phyloP scores from a whole-genome alignment of 2,329 filamentous ascomycete genomes.

The Ramichloridium luteum region DNA sequence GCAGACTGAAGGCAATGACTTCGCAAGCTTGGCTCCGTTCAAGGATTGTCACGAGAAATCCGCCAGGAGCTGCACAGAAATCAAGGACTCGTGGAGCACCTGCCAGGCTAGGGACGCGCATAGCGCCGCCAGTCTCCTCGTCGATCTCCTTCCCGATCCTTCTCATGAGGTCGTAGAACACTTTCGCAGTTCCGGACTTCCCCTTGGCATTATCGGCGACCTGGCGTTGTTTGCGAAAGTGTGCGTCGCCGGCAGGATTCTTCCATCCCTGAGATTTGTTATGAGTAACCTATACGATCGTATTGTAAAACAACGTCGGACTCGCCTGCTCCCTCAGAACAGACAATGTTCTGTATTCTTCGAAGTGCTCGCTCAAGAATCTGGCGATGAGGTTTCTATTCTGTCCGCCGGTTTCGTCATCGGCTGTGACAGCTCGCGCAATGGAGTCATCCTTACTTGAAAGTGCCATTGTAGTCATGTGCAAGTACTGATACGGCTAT shows the following conservation, averaged over 20 bases:
- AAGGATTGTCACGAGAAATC: slow-evolving; percentile 34
- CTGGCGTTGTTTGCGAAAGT: slow-evolving; percentile 32
- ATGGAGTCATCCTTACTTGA: too few relatives aligned
- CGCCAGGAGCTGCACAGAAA: slow-evolving; percentile 45
- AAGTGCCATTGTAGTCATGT: too few relatives aligned
- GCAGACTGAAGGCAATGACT: slow-evolving; percentile 1
- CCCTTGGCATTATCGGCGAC: slow-evolving; percentile 28
- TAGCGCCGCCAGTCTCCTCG: slow-evolving; percentile 22
- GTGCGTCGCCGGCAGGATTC: slow-evolving; percentile 31
- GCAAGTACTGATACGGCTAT: too few relatives aligned
- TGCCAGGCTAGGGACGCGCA: slow-evolving; percentile 8
- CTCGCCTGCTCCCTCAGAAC: too few relatives aligned
- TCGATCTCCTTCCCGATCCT: slow-evolving; percentile 34
- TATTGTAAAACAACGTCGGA: too few relatives aligned
- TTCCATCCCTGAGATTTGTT: slow-evolving; percentile 42
- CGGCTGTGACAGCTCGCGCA: too few relatives aligned
- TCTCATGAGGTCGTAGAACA: slow-evolving; percentile 35
- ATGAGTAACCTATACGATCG: too few relatives aligned
- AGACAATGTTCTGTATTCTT: too few relatives aligned
- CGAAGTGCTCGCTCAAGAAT: too few relatives aligned
- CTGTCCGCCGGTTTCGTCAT: too few relatives aligned
- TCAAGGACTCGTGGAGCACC: slow-evolving; percentile 33
- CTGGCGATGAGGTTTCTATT: too few relatives aligned
- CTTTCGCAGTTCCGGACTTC: slow-evolving; percentile 11
- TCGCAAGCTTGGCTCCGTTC: slow-evolving; percentile 20